phyloP scores from a whole-genome alignment of 2,329 filamentous ascomycete species.

The Phyllosticta citrichinensis region DNA sequence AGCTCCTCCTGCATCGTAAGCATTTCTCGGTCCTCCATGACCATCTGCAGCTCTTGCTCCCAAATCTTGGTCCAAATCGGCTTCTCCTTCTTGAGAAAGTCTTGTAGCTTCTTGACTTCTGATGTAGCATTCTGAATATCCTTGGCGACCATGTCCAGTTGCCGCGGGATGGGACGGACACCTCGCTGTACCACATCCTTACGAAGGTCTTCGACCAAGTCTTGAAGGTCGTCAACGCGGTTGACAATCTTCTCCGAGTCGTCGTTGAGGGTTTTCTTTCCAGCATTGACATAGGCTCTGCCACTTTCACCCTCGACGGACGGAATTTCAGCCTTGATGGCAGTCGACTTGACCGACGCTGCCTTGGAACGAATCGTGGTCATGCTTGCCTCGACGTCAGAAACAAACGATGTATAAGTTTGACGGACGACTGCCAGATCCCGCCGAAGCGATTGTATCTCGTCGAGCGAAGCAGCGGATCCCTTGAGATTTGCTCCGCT shows the following conservation, averaged over 20 bases:
- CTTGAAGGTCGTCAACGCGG: constrained; percentile 93
- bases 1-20: constrained; percentile 95
- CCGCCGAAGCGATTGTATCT: constrained; percentile 72
- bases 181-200: constrained; percentile 94
- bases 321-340: constrained; percentile 60
- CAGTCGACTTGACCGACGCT: constrained; percentile 64
- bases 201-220: constrained; percentile 88
- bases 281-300: constrained; percentile 71
- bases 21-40: constrained; percentile 91
- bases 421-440: constrained; percentile 88
- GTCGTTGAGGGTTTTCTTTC: constrained; percentile 75
- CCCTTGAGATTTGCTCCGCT: constrained; percentile 17
- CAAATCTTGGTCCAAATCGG: constrained; percentile 98
- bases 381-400: constrained; percentile 85
- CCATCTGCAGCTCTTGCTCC: constrained; percentile 93
- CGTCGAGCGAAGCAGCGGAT: constrained; percentile 56
- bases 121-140: constrained; percentile 73
- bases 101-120: constrained; percentile 89
- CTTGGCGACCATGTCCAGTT: constrained; percentile 80
- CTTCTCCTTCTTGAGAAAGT: constrained; percentile 84
- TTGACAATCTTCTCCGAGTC: constrained; percentile 87
- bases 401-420: constrained; percentile 83
- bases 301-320: constrained; percentile 68
- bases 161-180: constrained; percentile 79
- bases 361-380: constrained; percentile 72